Base-by-base conservation (phyloP, 768 basidiomycete species). In the Lactarius tabidus region DNA sequence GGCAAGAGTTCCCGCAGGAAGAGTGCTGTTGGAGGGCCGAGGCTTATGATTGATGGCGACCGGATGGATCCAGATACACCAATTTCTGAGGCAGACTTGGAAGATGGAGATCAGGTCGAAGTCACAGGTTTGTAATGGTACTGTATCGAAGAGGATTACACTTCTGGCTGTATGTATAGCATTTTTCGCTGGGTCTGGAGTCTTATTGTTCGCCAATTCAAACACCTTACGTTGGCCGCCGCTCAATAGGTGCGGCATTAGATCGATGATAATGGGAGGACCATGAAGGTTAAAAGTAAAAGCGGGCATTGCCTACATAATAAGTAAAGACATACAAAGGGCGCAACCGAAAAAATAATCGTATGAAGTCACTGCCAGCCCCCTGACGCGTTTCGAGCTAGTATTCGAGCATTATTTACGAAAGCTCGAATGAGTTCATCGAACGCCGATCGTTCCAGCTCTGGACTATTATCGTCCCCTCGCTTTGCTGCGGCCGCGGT, bases 391-490 rank as follows among this genome's bases (percentile, higher is more conserved):
- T 96, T 97, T 70, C 91, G 84, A 59, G 88, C 87, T 55, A 98
- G 75, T 76, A 97, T 94, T 67, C 97, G 82, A 4, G 92, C 86
- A 69, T 97, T 95, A 72, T 98, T 97, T 57, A 99, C 87, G 69
- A 97, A 91, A 17, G 91, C 92, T 55, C 91, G 86, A 52, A 99
- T 86, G 64, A 97, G 84, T 73, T 97, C 92, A 73, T 98, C 93
- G 73, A 95, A 98, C 7, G 87, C 86, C 67, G 79, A 82, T 29
- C 85, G 83, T 71, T 90, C 93, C 70, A 77, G 77, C 74, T 89
- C 88, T 33, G 82, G 75, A 65, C 75, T 80, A 66, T 77, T 82
- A 56, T 80, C 80, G 64, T 91, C 87, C 14, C 81, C 82, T 20
- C 91, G 84, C 73, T 86, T 87, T 52, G 80, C 77, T 0, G 90